Conservation (phyloP, 129 eudicot species). For the Apium graveolens region DNA sequence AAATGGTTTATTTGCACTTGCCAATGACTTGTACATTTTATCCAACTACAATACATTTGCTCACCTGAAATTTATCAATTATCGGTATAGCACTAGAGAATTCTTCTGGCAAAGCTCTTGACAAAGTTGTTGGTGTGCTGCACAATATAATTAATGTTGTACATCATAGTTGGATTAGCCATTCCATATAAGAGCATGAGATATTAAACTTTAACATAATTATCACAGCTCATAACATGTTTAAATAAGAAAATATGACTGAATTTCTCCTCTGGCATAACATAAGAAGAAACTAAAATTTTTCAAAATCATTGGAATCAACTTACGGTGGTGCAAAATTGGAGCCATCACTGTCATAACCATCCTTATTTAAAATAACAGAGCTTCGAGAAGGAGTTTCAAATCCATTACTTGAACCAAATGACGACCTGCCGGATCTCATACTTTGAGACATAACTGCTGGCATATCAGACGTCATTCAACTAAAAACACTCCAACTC, state of each 20-base stretch:
- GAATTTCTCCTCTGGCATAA: not conserved
- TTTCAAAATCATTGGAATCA: not conserved
- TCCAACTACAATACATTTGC: not conserved
- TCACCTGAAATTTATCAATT: conserved; percentile 89
- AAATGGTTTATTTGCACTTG: not conserved
- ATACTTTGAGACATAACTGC: conserved; percentile 54
- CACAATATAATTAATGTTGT: conserved; percentile 20
- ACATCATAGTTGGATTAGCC: not conserved
- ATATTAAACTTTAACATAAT: not conserved
- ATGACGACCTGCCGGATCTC: conserved; percentile 66
- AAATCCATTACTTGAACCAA: conserved; percentile 68
- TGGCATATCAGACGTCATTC: conserved; percentile 58
- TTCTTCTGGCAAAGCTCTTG: conserved; percentile 77
- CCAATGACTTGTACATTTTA: not conserved
- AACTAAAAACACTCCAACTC: not conserved
- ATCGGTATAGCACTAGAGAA: conserved; percentile 96
- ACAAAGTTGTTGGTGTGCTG: conserved; percentile 86
- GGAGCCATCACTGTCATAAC: conserved; percentile 90
- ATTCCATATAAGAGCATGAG: not conserved
- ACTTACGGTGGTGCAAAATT: conserved; percentile 95
- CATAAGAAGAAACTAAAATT: not conserved
- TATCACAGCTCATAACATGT: not conserved
- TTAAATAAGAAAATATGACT: not conserved
- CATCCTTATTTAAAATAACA: conserved; percentile 65
- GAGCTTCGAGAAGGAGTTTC: conserved; percentile 70